Conservation (phyloP, 2,329 filamentous ascomycete species). For the Zymoseptoria brevis region DNA sequence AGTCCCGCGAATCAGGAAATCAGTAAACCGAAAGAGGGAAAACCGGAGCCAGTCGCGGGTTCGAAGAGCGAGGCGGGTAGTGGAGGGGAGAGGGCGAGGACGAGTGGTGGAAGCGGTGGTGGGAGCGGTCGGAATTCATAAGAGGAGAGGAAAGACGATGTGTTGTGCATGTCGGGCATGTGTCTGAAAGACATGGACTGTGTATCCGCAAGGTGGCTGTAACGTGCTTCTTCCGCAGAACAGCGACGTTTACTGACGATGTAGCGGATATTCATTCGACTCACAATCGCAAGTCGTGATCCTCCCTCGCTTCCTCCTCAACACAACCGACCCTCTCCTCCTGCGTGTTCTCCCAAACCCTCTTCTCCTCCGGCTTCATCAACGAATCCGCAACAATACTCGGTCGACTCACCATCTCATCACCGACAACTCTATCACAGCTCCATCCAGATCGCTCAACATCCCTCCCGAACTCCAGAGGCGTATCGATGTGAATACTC, state of each 20-base stretch:
- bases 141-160: not conserved
- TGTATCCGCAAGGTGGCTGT: too few species aligned
- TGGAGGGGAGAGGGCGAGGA: constrained; percentile 20
- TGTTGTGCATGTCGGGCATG: too few species aligned
- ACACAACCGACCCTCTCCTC: constrained; percentile 1
- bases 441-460: constrained; percentile 3
- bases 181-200: too few species aligned
- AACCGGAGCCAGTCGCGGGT: constrained; percentile 36
- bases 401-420: not conserved
- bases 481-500: constrained; percentile 1
- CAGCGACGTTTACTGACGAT: too few species aligned
- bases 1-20: constrained; percentile 55
- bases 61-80: constrained; percentile 28
- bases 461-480: not conserved
- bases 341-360: not conserved
- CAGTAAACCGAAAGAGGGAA: constrained; percentile 40
- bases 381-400: constrained; percentile 2
- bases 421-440: not conserved
- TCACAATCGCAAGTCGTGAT: not conserved
- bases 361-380: constrained; percentile 4
- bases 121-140: not conserved
- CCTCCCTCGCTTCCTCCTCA: not conserved
- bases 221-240: too few species aligned
- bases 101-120: constrained; percentile 24
- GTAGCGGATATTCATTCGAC: not conserved